Base-by-base conservation (phyloP, 2,329 filamentous ascomycete genomes). In the Metarhizium robertsii region DNA sequence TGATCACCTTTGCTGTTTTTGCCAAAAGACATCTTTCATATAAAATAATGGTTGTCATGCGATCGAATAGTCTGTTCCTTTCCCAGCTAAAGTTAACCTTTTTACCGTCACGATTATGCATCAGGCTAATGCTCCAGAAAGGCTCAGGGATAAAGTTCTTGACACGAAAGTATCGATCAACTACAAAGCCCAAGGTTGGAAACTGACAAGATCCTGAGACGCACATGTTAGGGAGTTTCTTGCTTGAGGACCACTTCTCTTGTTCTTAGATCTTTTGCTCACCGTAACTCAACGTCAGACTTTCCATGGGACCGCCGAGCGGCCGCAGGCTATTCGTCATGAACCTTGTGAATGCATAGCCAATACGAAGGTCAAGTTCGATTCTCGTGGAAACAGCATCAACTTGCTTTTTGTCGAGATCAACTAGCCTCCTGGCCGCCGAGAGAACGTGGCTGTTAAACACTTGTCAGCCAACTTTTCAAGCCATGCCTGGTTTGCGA, bases 151-250 rank as follows among this genome's bases (percentile, higher is more conserved):
- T 85, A 69, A 99, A 99, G 63, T 95, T 96, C 60, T 90, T 86
- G 53, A 99, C 94, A 52, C 89, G 85, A 64, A 96, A 90, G 69
- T 97, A 99, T 50, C 92, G 84, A 70, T 99, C 94, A 6, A 99
- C 94, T 1, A 99, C 92, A 61, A 99, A 99, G 0, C 94, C 94
- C 5, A 99, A 78, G 0, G 94, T 97, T 1, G 94, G 94, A 65
- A 99, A 99, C 68, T 99, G 94, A 62, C 94, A 99, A 4, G 92
- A 96, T 14, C 82, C 89, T 89, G 45, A 34, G 20, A 13, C 4
- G 16, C 43, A 6, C 32, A 34, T 40, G 42, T 45, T 52, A 25
- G 51, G 11, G 3, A 36, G 18, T 6, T 25, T 36, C 18, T 13
- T 36, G 10, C 49, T 38, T 6, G 10, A 29, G 29, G 29, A 13